Evolutionary conservation across 2,329 filamentous ascomycete genomes (phyloP), one percentile per base, ranked within the genome.

Genomic region (Apiospora kogelbergensis): DNA sequence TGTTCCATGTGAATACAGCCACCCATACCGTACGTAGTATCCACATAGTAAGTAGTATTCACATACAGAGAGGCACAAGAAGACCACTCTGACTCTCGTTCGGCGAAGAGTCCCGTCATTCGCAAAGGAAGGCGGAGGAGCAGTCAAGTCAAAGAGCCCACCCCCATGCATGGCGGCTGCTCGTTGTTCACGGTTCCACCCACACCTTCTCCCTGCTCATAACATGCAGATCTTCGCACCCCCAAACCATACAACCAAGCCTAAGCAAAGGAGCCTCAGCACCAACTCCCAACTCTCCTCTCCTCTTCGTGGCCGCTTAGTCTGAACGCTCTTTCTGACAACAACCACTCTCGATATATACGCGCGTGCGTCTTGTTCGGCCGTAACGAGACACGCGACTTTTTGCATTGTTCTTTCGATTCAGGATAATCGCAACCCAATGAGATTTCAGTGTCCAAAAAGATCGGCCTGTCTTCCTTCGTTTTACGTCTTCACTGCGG

Each of bases 261-360:
- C 53, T 60, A 60, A 60, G 53, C 53, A 60, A 37, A 60, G 53
- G 53, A 60, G 53, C 53, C 53, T 60, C 53, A 60, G 53, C 53
- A 60, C 53, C 53, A 60, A 60, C 53, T 60, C 20, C 53, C 30
- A 60, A 60, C 30, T 60, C 53, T 60, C 53, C 53, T n/a, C 26
- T 33, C 10, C 53, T 60, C 53, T 37, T 37, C 30, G 30, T 20
- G 24, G 53, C 7, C 53, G 48, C 48, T 30, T 57, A 57, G 48
- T 57, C 48, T 30, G 9, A 57, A 57, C 26, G 48, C 48, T 57
- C 53, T 37, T 37, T 60, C 53, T n/a, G 53, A 60, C 53, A 60
- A 60, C 53, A n/a, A 37, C 53, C 53, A 13, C 53, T 10, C 17
- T 30, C 26, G 48, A 30, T 57, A 57, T 57, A 57, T 57, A 33